Evolutionary conservation across 164 flowering plant genomes (phyloP).

Genomic region (Vitis rupestris): DNA sequence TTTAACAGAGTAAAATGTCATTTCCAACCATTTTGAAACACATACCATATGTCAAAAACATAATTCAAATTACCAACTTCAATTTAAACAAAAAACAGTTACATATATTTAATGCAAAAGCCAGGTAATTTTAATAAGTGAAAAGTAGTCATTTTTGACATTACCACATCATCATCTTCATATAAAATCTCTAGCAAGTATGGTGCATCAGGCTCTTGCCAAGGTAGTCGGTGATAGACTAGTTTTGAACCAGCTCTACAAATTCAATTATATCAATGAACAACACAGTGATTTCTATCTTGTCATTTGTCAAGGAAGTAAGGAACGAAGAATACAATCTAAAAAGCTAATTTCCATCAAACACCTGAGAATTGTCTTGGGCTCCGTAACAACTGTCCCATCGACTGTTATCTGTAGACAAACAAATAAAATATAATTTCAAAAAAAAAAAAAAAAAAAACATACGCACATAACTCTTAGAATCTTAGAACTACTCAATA

Average conservation of each 20-base stretch:
- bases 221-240: slow-evolving; percentile 78
- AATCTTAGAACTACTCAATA: not conserved
- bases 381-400: slow-evolving; percentile 58
- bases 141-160: not conserved
- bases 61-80: too few relatives aligned
- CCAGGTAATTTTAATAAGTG: not conserved
- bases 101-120: not conserved
- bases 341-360: not conserved
- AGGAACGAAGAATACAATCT: not conserved
- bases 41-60: too few relatives aligned
- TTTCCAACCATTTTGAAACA: too few relatives aligned
- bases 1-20: too few relatives aligned
- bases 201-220: slow-evolving; percentile 91
- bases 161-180: slow-evolving; percentile 77
- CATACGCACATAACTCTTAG: not conserved
- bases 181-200: slow-evolving; percentile 55
- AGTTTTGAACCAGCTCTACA: slow-evolving; percentile 57
- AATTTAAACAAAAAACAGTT: not conserved
- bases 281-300: not conserved
- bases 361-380: slow-evolving; percentile 63
- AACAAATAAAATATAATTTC: slow-evolving; percentile 4
- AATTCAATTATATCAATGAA: slow-evolving; percentile 8
- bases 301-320: not conserved
- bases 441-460: not conserved
- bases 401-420: slow-evolving; percentile 62